phyloP scores from a whole-genome alignment of 2,329 filamentous ascomycete species.

The Colletotrichum zoysiae region DNA sequence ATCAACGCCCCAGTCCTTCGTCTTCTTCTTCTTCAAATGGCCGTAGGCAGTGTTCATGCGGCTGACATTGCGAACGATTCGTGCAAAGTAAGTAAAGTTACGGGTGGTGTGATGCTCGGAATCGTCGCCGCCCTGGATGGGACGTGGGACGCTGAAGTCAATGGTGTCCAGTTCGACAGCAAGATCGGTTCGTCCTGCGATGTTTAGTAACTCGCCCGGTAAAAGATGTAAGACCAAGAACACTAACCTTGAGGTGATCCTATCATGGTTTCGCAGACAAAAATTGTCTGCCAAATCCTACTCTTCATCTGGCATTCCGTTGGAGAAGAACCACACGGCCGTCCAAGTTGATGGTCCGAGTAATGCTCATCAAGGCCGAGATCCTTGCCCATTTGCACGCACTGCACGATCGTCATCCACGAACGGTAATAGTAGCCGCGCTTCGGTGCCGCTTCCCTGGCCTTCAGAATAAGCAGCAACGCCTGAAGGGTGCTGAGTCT shows the following conservation, averaged over 20 bases:
- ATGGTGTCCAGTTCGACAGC: constrained; percentile 81
- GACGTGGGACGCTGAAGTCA: constrained; percentile 76
- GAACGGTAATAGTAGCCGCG: constrained; percentile 96
- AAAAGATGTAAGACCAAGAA: not conserved
- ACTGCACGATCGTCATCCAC: constrained; percentile 95
- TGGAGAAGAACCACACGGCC: constrained; percentile 74
- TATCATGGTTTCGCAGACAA: constrained; percentile 91
- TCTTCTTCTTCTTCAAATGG: constrained; percentile 75
- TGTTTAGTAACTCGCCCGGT: not conserved
- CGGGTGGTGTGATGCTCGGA: constrained; percentile 83
- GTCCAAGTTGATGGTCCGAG: constrained; percentile 79
- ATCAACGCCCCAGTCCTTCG: constrained; percentile 87
- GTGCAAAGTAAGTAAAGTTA: constrained; percentile 85
- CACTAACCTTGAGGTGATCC: constrained; percentile 87
- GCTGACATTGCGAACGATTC: constrained; percentile 82
- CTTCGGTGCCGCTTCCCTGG: constrained; percentile 90
- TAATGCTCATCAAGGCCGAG: constrained; percentile 90
- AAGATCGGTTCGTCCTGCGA: constrained; percentile 81
- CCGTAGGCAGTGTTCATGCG: constrained; percentile 82
- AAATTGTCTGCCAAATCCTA: constrained; percentile 89
- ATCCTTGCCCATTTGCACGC: constrained; percentile 93
- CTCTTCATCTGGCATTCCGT: constrained; percentile 87
- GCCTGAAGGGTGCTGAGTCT: constrained; percentile 93
- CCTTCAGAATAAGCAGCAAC: constrained; percentile 87
- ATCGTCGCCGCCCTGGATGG: constrained; percentile 76